These are phyloP conservation scores for Pezicula radicicola DNA, from an alignment of 2,329 filamentous ascomycete species.

Conservation along the genomic window DNA sequence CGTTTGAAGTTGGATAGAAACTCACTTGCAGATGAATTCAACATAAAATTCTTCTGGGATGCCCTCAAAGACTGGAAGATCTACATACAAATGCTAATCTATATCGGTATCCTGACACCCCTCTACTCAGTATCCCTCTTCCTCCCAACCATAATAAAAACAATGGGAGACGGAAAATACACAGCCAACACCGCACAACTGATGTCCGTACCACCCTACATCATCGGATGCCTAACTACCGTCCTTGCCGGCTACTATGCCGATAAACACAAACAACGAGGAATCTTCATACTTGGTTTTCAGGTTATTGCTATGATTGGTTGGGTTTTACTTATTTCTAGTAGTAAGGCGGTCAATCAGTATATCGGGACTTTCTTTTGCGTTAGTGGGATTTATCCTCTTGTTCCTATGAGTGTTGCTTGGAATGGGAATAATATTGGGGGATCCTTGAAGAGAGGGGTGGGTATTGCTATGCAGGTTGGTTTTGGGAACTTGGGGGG, in stretches of 20 bases:
- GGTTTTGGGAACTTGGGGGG: constrained; percentile 23
- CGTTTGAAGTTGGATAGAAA: constrained; percentile 15
- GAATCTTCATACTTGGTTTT: constrained; percentile 49
- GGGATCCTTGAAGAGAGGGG: constrained; percentile 52
- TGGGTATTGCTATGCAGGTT: constrained; percentile 63
- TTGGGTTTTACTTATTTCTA: constrained; percentile 11
- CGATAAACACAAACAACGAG: constrained; percentile 44
- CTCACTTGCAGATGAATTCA: constrained; percentile 18
- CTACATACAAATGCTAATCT: constrained; percentile 22
- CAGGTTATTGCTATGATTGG: constrained; percentile 37
- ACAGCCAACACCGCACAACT: constrained; percentile 44
- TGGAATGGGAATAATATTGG: constrained; percentile 57
- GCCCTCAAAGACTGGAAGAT: constrained; percentile 45
- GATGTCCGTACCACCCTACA: constrained; percentile 44
- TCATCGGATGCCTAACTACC: constrained; percentile 61
- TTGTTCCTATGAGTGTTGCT: constrained; percentile 40
- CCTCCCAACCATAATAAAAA: constrained; percentile 35
- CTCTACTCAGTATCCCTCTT: constrained; percentile 27
- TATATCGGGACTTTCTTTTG: constrained; percentile 42
- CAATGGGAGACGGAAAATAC: constrained; percentile 43
- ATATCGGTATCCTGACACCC: constrained; percentile 13
- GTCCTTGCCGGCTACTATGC: constrained; percentile 52
- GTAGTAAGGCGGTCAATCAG: constrained; percentile 3
- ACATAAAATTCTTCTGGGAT: constrained; percentile 32
- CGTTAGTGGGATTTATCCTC: constrained; percentile 39